Percentiles rank a stretch among this genome's conserved stretches.
These are phyloP conservation scores for Nemania bipapillata DNA, from an alignment of 2,329 filamentous ascomycete genomes.

Conservation along the genomic window DNA sequence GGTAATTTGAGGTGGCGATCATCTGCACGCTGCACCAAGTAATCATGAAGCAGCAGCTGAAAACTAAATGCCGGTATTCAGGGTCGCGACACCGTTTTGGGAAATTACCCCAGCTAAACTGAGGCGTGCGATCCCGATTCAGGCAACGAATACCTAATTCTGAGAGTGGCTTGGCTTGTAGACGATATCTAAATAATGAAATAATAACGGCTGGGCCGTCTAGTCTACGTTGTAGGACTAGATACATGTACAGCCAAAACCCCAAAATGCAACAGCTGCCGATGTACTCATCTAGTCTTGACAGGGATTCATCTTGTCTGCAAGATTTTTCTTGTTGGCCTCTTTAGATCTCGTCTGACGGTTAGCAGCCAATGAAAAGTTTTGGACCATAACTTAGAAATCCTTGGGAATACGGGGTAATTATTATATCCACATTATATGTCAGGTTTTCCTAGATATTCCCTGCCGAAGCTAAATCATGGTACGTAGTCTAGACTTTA, in stretches of 20 bases:
- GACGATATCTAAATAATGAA: neutral
- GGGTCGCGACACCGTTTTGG: neutral
- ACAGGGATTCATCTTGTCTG: too few species aligned
- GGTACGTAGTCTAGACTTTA: too few species aligned
- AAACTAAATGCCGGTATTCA: neutral
- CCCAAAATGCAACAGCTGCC: neutral
- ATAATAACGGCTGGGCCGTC: too few species aligned
- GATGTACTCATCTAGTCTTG: neutral
- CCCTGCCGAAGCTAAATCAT: neutral
- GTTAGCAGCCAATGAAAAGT: neutral
- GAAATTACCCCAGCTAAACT: conserved; percentile 1
- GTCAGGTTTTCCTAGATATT: conserved; percentile 5
- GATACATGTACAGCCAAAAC: neutral
- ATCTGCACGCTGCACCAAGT: neutral
- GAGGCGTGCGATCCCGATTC: neutral
- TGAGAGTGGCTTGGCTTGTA: neutral
- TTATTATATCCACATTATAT: neutral
- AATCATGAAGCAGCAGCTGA: conserved; percentile 26
- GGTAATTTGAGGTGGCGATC: conserved; percentile 24
- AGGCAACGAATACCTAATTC: neutral
- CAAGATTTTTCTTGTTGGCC: neutral
- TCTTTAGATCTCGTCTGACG: neutral
- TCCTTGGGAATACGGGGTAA: conserved; percentile 18
- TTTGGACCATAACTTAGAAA: neutral
- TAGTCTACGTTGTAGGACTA: too few species aligned